phyloP scores from a whole-genome alignment of 805 yeast genomes.

The Yarrowia osloensis region DNA sequence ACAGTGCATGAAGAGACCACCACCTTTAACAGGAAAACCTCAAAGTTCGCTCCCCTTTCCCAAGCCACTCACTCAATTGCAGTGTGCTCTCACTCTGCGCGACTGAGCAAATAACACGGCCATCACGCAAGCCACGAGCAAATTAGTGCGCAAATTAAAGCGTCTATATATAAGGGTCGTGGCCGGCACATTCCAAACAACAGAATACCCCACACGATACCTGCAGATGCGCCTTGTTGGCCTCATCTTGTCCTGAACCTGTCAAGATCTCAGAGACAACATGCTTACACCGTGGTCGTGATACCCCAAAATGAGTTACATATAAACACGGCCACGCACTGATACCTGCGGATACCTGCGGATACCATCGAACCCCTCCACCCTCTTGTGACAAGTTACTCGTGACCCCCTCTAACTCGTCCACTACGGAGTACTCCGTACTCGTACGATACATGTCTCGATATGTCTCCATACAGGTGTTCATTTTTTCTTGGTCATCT shows the following conservation, averaged over 20 bases:
- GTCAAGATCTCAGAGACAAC: neutral
- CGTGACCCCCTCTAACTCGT: no score
- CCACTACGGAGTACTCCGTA: no score
- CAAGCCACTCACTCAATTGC: neutral
- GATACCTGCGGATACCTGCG: no score
- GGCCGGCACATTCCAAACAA: neutral
- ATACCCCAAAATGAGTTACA: neutral
- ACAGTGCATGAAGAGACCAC: neutral
- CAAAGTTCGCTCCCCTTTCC: neutral
- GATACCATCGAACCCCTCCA: no score
- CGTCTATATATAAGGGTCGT: neutral
- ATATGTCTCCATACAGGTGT: neutral
- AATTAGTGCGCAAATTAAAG: conserved; percentile 17
- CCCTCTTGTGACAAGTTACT: no score
- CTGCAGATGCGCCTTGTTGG: neutral
- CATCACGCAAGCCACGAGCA: neutral
- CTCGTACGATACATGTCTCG: no score
- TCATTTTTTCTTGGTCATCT: neutral
- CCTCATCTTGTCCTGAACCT: neutral
- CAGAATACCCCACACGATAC: neutral
- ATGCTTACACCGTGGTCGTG: neutral
- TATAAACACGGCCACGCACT: neutral
- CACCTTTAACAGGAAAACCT: neutral
- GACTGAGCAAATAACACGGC: neutral
- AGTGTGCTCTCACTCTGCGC: neutral